Evolutionary conservation across 345 rosid species (phyloP), one percentile per base, ranked within the genome.

Genomic region (Schrenkiella parvula): DNA sequence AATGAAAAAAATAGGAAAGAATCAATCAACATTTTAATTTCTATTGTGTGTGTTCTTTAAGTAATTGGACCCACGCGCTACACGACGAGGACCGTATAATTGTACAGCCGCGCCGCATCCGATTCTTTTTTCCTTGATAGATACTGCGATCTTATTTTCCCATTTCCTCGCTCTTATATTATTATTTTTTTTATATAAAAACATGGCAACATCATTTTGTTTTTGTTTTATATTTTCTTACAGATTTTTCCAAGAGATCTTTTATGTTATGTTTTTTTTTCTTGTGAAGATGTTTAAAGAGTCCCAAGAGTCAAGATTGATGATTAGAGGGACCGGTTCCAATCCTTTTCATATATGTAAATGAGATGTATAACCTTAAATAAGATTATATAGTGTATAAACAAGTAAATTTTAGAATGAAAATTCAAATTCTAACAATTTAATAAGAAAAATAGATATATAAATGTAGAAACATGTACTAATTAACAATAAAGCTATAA

Each of bases 81-180:
- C 21, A 8, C 57, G 42, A 13, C 69, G 66, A 64, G 39, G 72
- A 73, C 72, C 66, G 57, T 65, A 66, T 56, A 46, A 25, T 73
- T 54, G 77, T 54, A 64, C 76, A 54, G 39, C 71, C 57, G 26
- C 59, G 66, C 66, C 59, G 77, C 71, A 73, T 73, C 77, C 17
- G 35, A 66, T 66, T 73, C 78, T 21, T 66, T 65, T 64, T 54
- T 0, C 2, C 31, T 55, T 55, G 41, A 64, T 64, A 39, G 34
- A 54, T 54, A 43, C 31, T 32, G 1, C 32, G 23, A 8, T n/a
- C 10, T 22, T 31, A 3, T 50, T 13, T 31, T 48, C 71, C 58
- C 57, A 46, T 34, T 21, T 35, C 11, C 1, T 44, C 8, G 6
- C 42, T 37, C 43, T 8, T 8, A 31, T 32, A 8, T 15, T 38